Conservation (phyloP, 441 rosid genomes). For the Pelargonium fulgidum region DNA sequence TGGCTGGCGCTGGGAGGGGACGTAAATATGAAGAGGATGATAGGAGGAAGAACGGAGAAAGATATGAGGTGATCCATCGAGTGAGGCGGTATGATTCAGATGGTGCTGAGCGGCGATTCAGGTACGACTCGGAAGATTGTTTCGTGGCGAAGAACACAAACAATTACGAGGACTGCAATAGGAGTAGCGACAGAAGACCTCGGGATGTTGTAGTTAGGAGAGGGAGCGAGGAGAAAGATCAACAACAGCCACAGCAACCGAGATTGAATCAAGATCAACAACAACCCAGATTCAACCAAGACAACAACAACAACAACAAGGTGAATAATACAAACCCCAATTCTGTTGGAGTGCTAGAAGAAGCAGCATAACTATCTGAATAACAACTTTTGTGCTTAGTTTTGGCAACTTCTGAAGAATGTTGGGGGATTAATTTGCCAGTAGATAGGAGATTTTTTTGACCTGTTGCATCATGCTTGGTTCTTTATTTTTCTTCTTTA, state of each 20-base stretch:
- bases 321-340: constrained; percentile 11
- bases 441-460: constrained; percentile 14
- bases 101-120: constrained; percentile 25
- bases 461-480: constrained; percentile 11
- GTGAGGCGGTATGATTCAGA: constrained; percentile 27
- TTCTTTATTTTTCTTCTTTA: background rate
- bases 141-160: constrained; percentile 22
- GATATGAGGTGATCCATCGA: constrained; percentile 30
- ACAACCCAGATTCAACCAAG: constrained; percentile 7
- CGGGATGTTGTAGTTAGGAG: constrained; percentile 10
- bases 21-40: constrained; percentile 30
- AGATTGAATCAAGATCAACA: constrained; percentile 5
- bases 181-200: constrained; percentile 15
- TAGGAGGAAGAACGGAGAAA: constrained; percentile 24
- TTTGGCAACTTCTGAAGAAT: constrained; percentile 9
- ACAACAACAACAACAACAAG: constrained; percentile 7
- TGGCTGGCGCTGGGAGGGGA: constrained; percentile 24
- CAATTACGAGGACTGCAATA: constrained; percentile 12
- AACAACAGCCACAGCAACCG: background rate
- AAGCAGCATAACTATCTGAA: background rate
- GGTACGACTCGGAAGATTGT: constrained; percentile 25
- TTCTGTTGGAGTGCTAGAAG: constrained; percentile 7
- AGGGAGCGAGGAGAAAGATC: constrained; percentile 17
- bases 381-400: background rate
- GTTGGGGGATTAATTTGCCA: constrained; percentile 4